Evolutionary conservation across 2,329 filamentous ascomycete species (phyloP).

Genomic region (Beauveria sp.): DNA sequence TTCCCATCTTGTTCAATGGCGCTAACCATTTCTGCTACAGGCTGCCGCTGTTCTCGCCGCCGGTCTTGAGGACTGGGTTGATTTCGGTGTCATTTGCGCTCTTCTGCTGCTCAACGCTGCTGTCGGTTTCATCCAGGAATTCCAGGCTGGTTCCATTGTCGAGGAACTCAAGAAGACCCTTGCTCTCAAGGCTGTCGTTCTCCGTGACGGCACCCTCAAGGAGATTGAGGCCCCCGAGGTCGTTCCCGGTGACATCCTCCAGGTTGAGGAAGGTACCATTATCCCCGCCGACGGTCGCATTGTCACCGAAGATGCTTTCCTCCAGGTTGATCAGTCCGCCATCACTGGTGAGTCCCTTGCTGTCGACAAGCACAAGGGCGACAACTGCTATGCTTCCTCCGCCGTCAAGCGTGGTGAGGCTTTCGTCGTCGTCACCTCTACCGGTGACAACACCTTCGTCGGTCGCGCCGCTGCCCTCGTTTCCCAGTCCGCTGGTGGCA

Average conservation of each 20-base stretch:
- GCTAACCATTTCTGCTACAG: constrained; percentile 30
- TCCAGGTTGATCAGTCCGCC: constrained; percentile 86
- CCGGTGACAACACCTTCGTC: constrained; percentile 85
- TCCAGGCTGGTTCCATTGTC: constrained; percentile 82
- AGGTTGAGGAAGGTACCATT: constrained; percentile 85
- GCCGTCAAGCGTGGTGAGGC: constrained; percentile 86
- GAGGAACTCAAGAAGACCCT: constrained; percentile 87
- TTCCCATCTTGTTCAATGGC: background rate
- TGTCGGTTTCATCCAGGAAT: constrained; percentile 86
- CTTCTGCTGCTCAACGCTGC: constrained; percentile 75
- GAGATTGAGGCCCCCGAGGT: constrained; percentile 79
- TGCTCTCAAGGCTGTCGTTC: constrained; percentile 77
- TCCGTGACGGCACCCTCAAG: constrained; percentile 67
- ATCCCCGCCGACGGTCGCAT: constrained; percentile 84
- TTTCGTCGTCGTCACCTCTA: constrained; percentile 73
- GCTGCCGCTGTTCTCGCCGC: constrained; percentile 72
- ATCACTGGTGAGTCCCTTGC: constrained; percentile 89
- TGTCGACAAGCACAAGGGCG: constrained; percentile 78
- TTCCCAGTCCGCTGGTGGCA: constrained; percentile 63
- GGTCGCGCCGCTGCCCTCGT: constrained; percentile 83
- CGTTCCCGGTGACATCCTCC: constrained; percentile 82
- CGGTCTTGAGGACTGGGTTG: constrained; percentile 82
- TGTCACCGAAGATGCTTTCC: constrained; percentile 73
- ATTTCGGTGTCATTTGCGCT: constrained; percentile 85
- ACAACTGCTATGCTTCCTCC: constrained; percentile 78